Conservation (phyloP, 2,329 filamentous ascomycete species). For the Colletotrichum neosansevieriae region DNA sequence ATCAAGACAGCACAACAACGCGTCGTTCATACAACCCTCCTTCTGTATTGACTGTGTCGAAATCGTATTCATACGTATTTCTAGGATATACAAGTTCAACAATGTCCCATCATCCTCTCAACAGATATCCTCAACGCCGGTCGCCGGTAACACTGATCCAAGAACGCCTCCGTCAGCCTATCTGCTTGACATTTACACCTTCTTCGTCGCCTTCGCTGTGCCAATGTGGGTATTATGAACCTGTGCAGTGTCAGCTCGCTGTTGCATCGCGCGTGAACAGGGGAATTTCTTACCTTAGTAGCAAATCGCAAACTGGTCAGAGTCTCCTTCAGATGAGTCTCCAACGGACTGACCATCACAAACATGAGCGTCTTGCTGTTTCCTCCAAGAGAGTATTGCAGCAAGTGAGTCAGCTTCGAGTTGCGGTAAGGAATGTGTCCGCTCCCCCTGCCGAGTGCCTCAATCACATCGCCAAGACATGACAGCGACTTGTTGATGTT, state of each 20-base stretch:
- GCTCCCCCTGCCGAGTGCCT: constrained; percentile 86
- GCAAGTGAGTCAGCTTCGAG: constrained; percentile 94
- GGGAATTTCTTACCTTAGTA: constrained; percentile 75
- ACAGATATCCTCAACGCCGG: constrained; percentile 33
- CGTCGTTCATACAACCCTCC: constrained; percentile 16
- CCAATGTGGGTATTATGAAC: constrained; percentile 93
- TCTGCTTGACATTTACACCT: constrained; percentile 48
- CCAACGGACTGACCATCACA: constrained; percentile 94
- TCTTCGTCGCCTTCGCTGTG: constrained; percentile 82
- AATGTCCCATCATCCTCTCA: constrained; percentile 25
- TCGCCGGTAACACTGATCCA: constrained; percentile 24
- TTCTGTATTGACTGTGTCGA: constrained; percentile 39
- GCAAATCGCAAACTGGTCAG: constrained; percentile 96
- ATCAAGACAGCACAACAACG: neutral
- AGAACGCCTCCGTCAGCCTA: constrained; percentile 33
- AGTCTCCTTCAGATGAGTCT: constrained; percentile 91
- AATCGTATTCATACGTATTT: constrained; percentile 41
- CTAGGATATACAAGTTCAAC: constrained; percentile 41
- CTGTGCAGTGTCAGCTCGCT: constrained; percentile 50
- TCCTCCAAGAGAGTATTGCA: constrained; percentile 94
- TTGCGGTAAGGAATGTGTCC: constrained; percentile 94
- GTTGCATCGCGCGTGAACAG: no score
- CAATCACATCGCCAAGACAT: constrained; percentile 94
- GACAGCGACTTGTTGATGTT: constrained; percentile 97
- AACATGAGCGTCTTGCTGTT: constrained; percentile 99